These are phyloP conservation scores for Clathrospora elynae DNA, from an alignment of 2,329 filamentous ascomycete genomes.

Conservation along the genomic window DNA sequence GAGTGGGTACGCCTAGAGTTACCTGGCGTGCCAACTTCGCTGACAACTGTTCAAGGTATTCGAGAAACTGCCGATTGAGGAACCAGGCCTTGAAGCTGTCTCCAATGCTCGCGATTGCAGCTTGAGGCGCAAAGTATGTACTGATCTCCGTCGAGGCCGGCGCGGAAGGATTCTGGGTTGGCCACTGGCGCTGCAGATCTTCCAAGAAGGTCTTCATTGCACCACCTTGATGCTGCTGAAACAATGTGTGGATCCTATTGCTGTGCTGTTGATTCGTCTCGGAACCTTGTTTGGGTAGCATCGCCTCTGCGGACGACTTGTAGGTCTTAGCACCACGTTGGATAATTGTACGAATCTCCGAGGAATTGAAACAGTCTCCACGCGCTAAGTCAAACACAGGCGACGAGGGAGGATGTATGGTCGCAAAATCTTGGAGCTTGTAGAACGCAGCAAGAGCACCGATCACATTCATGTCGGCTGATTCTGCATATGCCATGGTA, in stretches of 20 bases:
- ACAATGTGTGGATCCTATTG: conserved; percentile 12
- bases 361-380: conserved; percentile 9
- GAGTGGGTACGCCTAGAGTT: neutral
- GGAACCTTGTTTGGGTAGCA: conserved; percentile 9
- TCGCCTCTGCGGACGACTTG: conserved; percentile 18
- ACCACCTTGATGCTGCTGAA: conserved; percentile 4
- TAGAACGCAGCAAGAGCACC: conserved; percentile 32
- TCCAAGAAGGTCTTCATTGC: conserved; percentile 19
- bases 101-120: conserved; percentile 25
- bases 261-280: conserved; percentile 21
- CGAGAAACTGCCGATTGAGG: conserved; percentile 50
- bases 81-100: conserved; percentile 25
- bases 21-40: conserved; percentile 15
- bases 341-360: conserved; percentile 4
- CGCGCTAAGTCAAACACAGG: conserved; percentile 10
- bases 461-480: conserved; percentile 29
- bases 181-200: conserved; percentile 28
- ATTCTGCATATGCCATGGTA: conserved; percentile 29
- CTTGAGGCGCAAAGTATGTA: conserved; percentile 20
- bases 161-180: conserved; percentile 10
- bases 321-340: conserved; percentile 4
- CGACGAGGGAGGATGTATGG: conserved; percentile 14
- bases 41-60: conserved; percentile 30
- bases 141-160: conserved; percentile 8
- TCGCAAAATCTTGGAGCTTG: conserved; percentile 7